A percentile compares a stretch with the other conserved stretches of the same genome.
Conservation (phyloP, 208 protist species). For the Acanthamoeba triangularis region DNA sequence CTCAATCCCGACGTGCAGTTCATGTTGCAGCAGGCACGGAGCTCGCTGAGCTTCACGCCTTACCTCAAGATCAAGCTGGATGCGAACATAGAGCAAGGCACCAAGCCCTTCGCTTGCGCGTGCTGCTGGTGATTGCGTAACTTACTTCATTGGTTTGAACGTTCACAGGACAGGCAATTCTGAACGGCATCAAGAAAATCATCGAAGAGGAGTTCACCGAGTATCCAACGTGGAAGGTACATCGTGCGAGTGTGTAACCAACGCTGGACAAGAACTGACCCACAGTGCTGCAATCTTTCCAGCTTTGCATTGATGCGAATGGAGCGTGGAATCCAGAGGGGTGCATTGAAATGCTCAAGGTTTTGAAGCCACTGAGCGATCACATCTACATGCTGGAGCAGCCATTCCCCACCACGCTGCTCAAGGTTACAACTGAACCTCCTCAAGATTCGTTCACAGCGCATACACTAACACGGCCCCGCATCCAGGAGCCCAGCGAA, state of each 20-base stretch:
- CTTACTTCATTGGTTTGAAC: neutral
- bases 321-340: slow-evolving; percentile 20
- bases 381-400: slow-evolving; percentile 62
- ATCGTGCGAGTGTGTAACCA: neutral
- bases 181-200: slow-evolving; percentile 43
- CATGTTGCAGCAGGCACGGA: slow-evolving; percentile 24
- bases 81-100: slow-evolving; percentile 40
- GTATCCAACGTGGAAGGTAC: slow-evolving; percentile 5
- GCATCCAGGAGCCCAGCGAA: neutral
- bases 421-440: neutral
- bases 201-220: slow-evolving; percentile 51
- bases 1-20: slow-evolving; percentile 61
- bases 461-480: neutral
- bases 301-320: slow-evolving; percentile 61
- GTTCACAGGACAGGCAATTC: neutral
- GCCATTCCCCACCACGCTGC: slow-evolving; percentile 28
- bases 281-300: neutral
- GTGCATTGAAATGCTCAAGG: slow-evolving; percentile 48
- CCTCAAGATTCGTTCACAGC: too few relatives aligned
- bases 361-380: neutral
- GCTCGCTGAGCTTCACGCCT: slow-evolving; percentile 21
- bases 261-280: neutral
- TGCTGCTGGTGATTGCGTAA: neutral
- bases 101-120: neutral
- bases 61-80: slow-evolving; percentile 59